Evolutionary conservation across 1,139 yeast genomes (phyloP).

Genomic region (Sugiyamaella neomexicana): DNA sequence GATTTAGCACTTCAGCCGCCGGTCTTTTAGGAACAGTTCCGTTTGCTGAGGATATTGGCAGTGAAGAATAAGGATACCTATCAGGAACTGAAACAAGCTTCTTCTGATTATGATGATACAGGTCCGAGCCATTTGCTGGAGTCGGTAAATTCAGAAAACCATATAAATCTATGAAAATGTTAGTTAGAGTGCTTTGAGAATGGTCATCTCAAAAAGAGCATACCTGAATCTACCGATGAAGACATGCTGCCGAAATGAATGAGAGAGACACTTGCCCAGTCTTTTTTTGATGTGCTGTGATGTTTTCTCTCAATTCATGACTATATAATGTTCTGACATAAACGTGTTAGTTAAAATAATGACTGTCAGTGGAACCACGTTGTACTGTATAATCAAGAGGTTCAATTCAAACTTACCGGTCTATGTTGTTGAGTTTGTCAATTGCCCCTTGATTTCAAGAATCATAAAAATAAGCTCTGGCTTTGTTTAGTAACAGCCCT

Average conservation of each 20-base stretch:
- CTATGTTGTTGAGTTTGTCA: not conserved
- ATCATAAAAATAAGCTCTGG: not conserved
- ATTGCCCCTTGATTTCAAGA: not conserved
- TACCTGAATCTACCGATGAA: slow-evolving; percentile 18
- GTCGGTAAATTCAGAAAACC: slow-evolving; percentile 14
- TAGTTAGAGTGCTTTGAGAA: not conserved
- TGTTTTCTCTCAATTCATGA: not conserved
- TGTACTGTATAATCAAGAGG: too few relatives aligned
- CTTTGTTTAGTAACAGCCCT: not conserved
- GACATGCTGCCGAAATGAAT: slow-evolving; percentile 2
- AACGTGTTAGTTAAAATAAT: not conserved
- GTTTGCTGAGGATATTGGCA: slow-evolving; percentile 23
- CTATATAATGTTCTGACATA: not conserved
- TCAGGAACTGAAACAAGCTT: slow-evolving; percentile 14
- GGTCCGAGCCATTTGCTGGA: not conserved
- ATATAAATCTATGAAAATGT: slow-evolving; percentile 10
- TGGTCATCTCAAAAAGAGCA: not conserved
- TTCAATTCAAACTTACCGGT: not conserved
- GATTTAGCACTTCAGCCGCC: slow-evolving; percentile 30
- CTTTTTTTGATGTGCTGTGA: too few relatives aligned
- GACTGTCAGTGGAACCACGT: not conserved
- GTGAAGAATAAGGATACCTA: slow-evolving; percentile 25
- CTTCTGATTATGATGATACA: slow-evolving; percentile 3
- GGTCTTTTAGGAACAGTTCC: slow-evolving; percentile 22
- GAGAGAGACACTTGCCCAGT: not conserved